Evolutionary conservation across 2,329 filamentous ascomycete genomes (phyloP).

Genomic region (Grosmannia penicillata): DNA sequence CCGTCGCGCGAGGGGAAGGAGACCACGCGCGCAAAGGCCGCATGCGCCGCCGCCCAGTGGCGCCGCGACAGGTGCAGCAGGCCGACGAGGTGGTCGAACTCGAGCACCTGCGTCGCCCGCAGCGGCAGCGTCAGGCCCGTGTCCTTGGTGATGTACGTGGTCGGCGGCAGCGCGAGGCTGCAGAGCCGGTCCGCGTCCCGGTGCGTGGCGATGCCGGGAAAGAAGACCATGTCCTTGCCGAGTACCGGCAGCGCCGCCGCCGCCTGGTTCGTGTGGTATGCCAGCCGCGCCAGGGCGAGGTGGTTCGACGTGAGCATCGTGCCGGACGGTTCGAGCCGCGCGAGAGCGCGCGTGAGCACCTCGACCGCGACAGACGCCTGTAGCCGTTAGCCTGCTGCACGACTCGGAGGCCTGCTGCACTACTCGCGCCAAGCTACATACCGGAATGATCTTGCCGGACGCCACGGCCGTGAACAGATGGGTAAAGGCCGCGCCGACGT

Average conservation of each 20-base stretch:
- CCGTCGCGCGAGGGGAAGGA: conserved; percentile 49
- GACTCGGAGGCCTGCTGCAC: background rate
- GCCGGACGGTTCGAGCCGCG: conserved; percentile 49
- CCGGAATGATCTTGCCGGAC: conserved; percentile 25
- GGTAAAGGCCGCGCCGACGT: conserved; percentile 28
- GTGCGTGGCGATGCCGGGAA: conserved; percentile 31
- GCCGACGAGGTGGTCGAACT: conserved; percentile 57
- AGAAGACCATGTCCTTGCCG: conserved; percentile 51
- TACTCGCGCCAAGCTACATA: conserved; percentile 14
- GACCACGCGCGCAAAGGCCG: conserved; percentile 49
- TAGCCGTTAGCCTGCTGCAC: background rate
- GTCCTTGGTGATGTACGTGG: conserved; percentile 42
- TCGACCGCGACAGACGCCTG: conserved; percentile 33
- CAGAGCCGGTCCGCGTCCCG: conserved; percentile 20
- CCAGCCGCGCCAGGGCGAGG: conserved; percentile 17
- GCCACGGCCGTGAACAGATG: conserved; percentile 26
- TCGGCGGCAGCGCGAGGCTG: conserved; percentile 28
- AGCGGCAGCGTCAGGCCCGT: conserved; percentile 43
- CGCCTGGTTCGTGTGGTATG: conserved; percentile 38
- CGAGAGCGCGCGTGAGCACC: conserved; percentile 35
- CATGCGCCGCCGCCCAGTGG: conserved; percentile 47
- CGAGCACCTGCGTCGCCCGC: conserved; percentile 38
- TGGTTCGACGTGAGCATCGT: conserved; percentile 12
- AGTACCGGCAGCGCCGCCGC: conserved; percentile 44
- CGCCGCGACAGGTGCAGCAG: conserved; percentile 46